Evolutionary conservation across 164 flowering plant species (phyloP).

Genomic region (Magnolia sinica): DNA sequence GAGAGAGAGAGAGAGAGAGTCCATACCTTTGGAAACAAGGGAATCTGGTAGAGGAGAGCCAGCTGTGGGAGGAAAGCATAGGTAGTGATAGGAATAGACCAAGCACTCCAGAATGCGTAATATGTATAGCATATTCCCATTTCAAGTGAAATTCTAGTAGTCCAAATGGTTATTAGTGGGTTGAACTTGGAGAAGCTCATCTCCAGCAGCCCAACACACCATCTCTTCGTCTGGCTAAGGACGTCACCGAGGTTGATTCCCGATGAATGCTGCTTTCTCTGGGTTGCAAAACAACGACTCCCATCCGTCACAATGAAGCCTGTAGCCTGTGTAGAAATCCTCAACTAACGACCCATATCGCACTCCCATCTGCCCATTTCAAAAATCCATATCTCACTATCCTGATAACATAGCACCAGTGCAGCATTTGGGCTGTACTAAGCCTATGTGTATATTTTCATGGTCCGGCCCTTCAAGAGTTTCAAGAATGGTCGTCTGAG

Average conservation of each 20-base stretch:
- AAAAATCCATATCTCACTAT: too few species aligned
- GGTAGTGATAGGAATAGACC: constrained; percentile 39
- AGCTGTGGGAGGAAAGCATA: constrained; percentile 69
- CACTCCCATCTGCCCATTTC: constrained; percentile 49
- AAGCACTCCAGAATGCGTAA: constrained; percentile 39
- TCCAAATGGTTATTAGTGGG: constrained; percentile 43
- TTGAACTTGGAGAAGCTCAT: constrained; percentile 46
- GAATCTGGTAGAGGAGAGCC: constrained; percentile 41
- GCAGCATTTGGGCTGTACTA: too few species aligned
- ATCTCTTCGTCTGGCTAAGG: constrained; percentile 54
- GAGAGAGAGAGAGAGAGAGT: too few species aligned
- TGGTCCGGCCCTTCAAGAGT: too few species aligned
- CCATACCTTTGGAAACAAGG: constrained; percentile 63
- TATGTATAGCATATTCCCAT: constrained; percentile 14
- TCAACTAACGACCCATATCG: constrained; percentile 72
- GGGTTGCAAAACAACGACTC: constrained; percentile 58
- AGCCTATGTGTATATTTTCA: too few species aligned
- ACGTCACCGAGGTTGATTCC: constrained; percentile 50
- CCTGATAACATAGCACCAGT: too few species aligned
- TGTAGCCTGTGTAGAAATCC: constrained; percentile 70
- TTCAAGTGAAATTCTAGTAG: constrained; percentile 23
- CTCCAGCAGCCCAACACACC: constrained; percentile 55
- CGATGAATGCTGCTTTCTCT: constrained; percentile 57
- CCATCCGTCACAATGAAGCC: constrained; percentile 79
- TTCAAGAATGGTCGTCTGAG: too few species aligned